Conservation (phyloP, 805 yeast genomes). For the Pichia sporocuriosa region DNA sequence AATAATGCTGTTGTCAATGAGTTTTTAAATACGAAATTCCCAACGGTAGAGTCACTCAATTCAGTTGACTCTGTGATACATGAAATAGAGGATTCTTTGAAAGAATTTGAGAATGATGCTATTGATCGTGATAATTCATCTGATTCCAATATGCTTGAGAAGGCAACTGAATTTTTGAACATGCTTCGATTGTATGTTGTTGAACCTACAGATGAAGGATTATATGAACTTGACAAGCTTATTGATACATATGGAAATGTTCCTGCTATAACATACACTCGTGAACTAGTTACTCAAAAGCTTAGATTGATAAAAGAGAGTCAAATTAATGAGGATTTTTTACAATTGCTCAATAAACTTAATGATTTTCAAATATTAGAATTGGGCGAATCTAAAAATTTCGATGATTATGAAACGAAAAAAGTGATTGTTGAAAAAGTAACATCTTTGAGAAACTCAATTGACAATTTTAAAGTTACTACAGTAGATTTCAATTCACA, state of each 20-base stretch:
- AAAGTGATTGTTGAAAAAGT: neutral
- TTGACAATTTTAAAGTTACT: neutral
- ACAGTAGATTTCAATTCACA: neutral
- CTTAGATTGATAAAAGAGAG: slow-evolving; percentile 5
- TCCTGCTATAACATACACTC: slow-evolving; percentile 11
- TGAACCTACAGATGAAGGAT: neutral
- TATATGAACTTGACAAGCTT: slow-evolving; percentile 6
- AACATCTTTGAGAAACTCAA: neutral
- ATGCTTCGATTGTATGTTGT: neutral
- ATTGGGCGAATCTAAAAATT: neutral
- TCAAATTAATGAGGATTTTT: neutral
- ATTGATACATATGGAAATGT: slow-evolving; percentile 7
- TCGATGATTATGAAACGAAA: neutral
- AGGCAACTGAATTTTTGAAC: neutral
- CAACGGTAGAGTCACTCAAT: neutral
- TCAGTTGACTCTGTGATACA: slow-evolving; percentile 1
- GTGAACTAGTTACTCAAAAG: slow-evolving; percentile 10
- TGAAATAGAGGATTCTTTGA: neutral
- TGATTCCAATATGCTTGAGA: neutral
- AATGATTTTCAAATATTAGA: slow-evolving; percentile 10
- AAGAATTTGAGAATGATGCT: neutral
- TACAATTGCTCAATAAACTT: neutral
- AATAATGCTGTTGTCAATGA: neutral
- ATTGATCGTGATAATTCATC: neutral
- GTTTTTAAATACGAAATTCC: slow-evolving; percentile 3